Percentiles rank a stretch among this genome's conserved stretches.
Conservation (phyloP, 768 basidiomycete species). For the Megacollybia marginata region DNA sequence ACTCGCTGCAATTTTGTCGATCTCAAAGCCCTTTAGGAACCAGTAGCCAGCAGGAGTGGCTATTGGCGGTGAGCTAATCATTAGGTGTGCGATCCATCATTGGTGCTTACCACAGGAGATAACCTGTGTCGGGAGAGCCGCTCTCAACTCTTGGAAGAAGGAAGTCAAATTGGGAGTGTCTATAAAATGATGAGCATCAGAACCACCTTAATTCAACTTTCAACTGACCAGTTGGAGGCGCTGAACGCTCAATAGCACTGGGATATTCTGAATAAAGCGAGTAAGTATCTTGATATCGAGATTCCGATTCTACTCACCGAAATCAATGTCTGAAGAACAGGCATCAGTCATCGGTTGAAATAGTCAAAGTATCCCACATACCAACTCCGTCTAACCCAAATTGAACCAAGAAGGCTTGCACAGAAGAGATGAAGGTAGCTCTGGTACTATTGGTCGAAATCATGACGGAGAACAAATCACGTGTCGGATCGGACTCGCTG, state of each 20-base stretch:
- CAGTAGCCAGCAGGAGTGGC: slow-evolving; percentile 6
- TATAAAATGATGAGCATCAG: background rate
- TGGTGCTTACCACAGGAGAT: slow-evolving; percentile 5
- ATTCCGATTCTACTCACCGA: slow-evolving; percentile 3
- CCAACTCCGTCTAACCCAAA: slow-evolving; percentile 12
- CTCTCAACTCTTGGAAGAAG: slow-evolving; percentile 11
- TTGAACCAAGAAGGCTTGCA: slow-evolving; percentile 4
- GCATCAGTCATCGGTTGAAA: background rate
- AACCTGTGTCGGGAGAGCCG: slow-evolving; percentile 7
- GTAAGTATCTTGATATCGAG: too few species aligned
- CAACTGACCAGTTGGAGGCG: slow-evolving; percentile 11
- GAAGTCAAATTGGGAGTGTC: slow-evolving; percentile 13
- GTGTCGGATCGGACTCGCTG: slow-evolving; percentile 3
- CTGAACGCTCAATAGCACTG: slow-evolving; percentile 11
- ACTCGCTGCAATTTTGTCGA: slow-evolving; percentile 12
- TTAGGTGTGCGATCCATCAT: background rate
- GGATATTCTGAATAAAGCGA: slow-evolving; percentile 6
- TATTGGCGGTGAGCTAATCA: background rate
- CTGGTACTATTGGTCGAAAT: slow-evolving; percentile 6
- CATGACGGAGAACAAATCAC: slow-evolving; percentile 11
- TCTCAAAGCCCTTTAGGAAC: slow-evolving; percentile 16
- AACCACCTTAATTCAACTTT: background rate
- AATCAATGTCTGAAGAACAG: slow-evolving; percentile 12
- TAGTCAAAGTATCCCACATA: background rate
- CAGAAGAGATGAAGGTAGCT: slow-evolving; percentile 14